phyloP scores from a whole-genome alignment of 352 stramenopile genomes.

The Albugo candida region DNA sequence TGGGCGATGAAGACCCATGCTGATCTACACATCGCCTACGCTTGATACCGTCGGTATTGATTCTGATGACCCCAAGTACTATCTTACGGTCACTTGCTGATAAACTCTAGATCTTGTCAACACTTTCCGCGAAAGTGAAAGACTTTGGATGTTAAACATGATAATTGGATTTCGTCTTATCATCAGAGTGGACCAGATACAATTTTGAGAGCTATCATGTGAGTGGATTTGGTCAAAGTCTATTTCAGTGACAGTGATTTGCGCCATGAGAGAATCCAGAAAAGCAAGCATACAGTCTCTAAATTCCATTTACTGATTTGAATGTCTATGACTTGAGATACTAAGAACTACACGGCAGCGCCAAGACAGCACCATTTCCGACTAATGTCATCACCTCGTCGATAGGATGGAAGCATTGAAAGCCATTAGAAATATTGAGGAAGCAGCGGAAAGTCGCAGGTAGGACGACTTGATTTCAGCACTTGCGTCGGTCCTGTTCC shows the following conservation, averaged over 20 bases:
- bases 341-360: slow-evolving; percentile 3
- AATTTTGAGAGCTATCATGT: too few relatives aligned
- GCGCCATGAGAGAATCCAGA: slow-evolving; percentile 62
- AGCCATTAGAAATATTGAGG: slow-evolving; percentile 24
- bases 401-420: slow-evolving; percentile 18
- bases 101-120: too few relatives aligned
- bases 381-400: not conserved
- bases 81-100: too few relatives aligned
- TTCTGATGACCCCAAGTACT: too few relatives aligned
- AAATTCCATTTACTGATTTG: slow-evolving; percentile 26
- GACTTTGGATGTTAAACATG: too few relatives aligned
- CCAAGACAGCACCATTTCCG: not conserved
- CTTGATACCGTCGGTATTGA: too few relatives aligned
- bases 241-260: slow-evolving; percentile 60
- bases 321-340: slow-evolving; percentile 43
- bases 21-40: too few relatives aligned
- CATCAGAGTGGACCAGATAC: too few relatives aligned
- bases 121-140: too few relatives aligned
- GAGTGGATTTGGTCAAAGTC: too few relatives aligned
- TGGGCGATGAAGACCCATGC: too few relatives aligned
- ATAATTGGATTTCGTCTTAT: too few relatives aligned
- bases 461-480: slow-evolving; percentile 19
- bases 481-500: slow-evolving; percentile 26
- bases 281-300: slow-evolving; percentile 31
- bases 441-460: slow-evolving; percentile 30